Percentiles rank a stretch among this genome's conserved stretches.
Evolutionary conservation across 495 filamentous ascomycete species (phyloP).

Genomic region (Aeminium ludgeri): DNA sequence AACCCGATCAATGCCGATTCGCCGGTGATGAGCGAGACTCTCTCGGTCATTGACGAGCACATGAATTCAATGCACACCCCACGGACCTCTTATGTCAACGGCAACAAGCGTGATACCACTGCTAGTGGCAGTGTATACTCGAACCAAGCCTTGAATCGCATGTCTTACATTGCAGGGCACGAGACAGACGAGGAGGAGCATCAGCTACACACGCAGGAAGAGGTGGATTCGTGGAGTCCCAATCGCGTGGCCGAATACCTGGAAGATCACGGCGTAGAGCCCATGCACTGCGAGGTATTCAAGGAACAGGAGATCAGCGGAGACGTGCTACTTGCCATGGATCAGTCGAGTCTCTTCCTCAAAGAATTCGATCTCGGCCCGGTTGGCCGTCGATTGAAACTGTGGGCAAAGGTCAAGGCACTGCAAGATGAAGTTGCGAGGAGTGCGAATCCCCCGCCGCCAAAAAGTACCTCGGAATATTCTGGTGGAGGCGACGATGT

Average conservation of each 20-base stretch:
- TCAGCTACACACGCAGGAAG: slow-evolving; percentile 26
- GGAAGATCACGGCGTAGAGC: slow-evolving; percentile 63
- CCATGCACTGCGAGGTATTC: slow-evolving; percentile 79
- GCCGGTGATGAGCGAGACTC: slow-evolving; percentile 87
- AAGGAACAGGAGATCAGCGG: slow-evolving; percentile 91
- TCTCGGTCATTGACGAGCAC: slow-evolving; percentile 96
- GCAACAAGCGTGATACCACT: slow-evolving; percentile 41
- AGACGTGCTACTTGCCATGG: slow-evolving; percentile 84
- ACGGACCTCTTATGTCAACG: slow-evolving; percentile 36
- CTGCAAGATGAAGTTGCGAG: slow-evolving; percentile 68
- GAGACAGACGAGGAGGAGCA: slow-evolving; percentile 31
- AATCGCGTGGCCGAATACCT: slow-evolving; percentile 70
- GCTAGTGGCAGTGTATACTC: slow-evolving; percentile 87
- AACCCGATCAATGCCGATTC: slow-evolving; percentile 22
- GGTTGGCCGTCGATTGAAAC: slow-evolving; percentile 70
- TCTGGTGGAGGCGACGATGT: slow-evolving; percentile 12
- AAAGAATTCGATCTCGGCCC: slow-evolving; percentile 91
- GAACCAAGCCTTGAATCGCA: slow-evolving; percentile 52
- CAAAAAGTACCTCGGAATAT: slow-evolving; percentile 22
- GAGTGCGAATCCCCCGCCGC: slow-evolving; percentile 25
- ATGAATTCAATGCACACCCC: slow-evolving; percentile 84
- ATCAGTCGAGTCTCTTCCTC: slow-evolving; percentile 79
- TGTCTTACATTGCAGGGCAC: slow-evolving; percentile 80
- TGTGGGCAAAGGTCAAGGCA: slow-evolving; percentile 85
- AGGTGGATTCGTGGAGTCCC: slow-evolving; percentile 46